A percentile compares a stretch with the other conserved stretches of the same genome.
Conservation (phyloP, 2,329 filamentous ascomycete genomes). For the Phialophora expanda region DNA sequence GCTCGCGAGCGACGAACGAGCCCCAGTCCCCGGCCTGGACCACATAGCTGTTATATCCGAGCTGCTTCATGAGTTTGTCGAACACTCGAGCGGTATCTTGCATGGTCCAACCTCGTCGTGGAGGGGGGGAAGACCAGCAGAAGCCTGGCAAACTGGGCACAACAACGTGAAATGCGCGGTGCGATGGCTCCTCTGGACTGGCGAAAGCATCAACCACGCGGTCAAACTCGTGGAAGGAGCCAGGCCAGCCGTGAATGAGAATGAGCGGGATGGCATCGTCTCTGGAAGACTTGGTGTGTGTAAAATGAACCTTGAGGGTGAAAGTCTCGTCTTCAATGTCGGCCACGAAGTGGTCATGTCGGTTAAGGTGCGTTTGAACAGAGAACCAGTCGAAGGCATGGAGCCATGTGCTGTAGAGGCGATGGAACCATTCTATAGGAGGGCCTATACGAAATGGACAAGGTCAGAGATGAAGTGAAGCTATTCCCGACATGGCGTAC, state of each 20-base stretch:
- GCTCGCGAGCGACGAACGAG: slow-evolving; percentile 64
- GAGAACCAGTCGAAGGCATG: slow-evolving; percentile 29
- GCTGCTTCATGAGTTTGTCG: slow-evolving; percentile 69
- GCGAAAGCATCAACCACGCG: slow-evolving; percentile 42
- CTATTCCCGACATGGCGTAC: not conserved
- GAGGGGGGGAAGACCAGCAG: slow-evolving; percentile 39
- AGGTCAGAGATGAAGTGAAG: not conserved
- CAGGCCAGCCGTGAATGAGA: slow-evolving; percentile 48
- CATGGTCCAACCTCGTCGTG: slow-evolving; percentile 29
- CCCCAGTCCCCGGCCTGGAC: slow-evolving; percentile 74
- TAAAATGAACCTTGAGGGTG: slow-evolving; percentile 33
- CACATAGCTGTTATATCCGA: slow-evolving; percentile 67
- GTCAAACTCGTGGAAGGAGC: slow-evolving; percentile 45
- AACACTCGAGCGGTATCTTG: slow-evolving; percentile 47
- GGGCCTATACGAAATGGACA: slow-evolving; percentile 11
- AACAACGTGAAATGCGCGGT: slow-evolving; percentile 43
- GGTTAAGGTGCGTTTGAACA: slow-evolving; percentile 25
- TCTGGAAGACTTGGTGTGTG: slow-evolving; percentile 32
- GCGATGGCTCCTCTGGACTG: slow-evolving; percentile 29
- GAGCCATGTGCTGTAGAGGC: slow-evolving; percentile 27
- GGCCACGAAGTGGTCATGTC: slow-evolving; percentile 20
- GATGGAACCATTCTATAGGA: slow-evolving; percentile 26
- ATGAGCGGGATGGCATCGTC: slow-evolving; percentile 42
- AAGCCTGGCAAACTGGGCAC: slow-evolving; percentile 42
- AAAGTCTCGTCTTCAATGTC: slow-evolving; percentile 29